Conservation (phyloP, 495 filamentous ascomycete species). For the Astrothelium macrocarpum region DNA sequence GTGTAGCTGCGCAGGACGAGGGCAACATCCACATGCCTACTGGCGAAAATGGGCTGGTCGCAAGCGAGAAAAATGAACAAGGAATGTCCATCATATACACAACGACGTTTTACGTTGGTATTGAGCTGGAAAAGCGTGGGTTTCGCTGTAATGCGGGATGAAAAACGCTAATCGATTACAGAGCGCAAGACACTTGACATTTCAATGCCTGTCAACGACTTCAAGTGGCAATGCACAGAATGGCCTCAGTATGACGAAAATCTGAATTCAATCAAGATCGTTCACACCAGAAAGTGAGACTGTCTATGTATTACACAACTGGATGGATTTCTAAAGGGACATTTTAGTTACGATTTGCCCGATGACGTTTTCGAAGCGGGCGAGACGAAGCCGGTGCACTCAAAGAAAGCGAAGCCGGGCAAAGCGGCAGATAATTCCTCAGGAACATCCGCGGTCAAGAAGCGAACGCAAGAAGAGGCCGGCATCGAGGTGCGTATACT, state of each 20-base stretch:
- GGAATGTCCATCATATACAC: constrained; percentile 57
- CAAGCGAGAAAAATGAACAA: constrained; percentile 20
- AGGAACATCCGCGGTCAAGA: constrained; percentile 17
- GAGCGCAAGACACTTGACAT: constrained; percentile 53
- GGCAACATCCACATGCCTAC: constrained; percentile 28
- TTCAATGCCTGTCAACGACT: constrained; percentile 62
- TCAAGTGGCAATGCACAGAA: constrained; percentile 57
- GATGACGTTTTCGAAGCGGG: constrained; percentile 79
- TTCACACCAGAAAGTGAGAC: constrained; percentile 65
- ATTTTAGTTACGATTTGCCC: constrained; percentile 66
- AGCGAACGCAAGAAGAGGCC: constrained; percentile 27
- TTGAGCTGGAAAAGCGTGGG: constrained; percentile 60
- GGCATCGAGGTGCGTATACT: constrained; percentile 29
- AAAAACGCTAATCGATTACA: constrained; percentile 22
- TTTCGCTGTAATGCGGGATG: constrained; percentile 16
- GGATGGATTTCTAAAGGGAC: constrained; percentile 21
- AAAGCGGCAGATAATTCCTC: constrained; percentile 19
- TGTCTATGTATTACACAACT: not conserved
- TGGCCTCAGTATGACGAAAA: constrained; percentile 57
- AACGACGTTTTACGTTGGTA: constrained; percentile 78
- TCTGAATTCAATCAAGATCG: constrained; percentile 57
- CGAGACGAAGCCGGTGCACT: constrained; percentile 41
- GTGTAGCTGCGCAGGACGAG: constrained; percentile 40
- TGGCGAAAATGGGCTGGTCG: constrained; percentile 12
- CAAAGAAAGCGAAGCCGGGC: constrained; percentile 29